Evolutionary conservation across 345 rosid genomes (phyloP).

Genomic region (Camelina neglecta): DNA sequence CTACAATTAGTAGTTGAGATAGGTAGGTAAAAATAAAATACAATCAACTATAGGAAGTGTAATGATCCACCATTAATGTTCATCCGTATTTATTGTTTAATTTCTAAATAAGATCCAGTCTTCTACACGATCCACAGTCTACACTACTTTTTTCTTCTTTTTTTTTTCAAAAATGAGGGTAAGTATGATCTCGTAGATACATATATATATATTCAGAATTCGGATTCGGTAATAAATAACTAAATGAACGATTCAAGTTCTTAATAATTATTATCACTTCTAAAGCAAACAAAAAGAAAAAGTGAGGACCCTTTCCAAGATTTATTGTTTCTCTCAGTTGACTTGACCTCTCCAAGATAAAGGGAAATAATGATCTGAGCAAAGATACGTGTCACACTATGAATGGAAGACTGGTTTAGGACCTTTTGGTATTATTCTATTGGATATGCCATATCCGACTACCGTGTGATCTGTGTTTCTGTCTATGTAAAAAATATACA

Average conservation of each 20-base stretch:
- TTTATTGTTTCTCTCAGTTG: neutral
- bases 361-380: neutral
- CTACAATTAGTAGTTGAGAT: neutral
- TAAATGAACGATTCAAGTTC: neutral
- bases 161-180: too few relatives aligned
- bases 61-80: neutral
- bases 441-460: slow-evolving; percentile 28
- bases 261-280: neutral
- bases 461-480: neutral
- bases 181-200: too few relatives aligned
- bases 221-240: too few relatives aligned
- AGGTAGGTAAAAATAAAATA: neutral
- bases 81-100: neutral
- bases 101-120: slow-evolving; percentile 1
- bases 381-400: neutral
- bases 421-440: slow-evolving; percentile 6
- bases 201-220: too few relatives aligned
- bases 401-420: neutral
- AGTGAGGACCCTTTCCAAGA: neutral
- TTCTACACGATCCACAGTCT: neutral
- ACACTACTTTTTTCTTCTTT: too few relatives aligned
- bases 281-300: neutral
- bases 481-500: too few relatives aligned
- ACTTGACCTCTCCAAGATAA: slow-evolving; percentile 7
- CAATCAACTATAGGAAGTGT: neutral